Evolutionary conservation across 2,329 filamentous ascomycete genomes (phyloP).

Genomic region (Diplocarpon rosae): DNA sequence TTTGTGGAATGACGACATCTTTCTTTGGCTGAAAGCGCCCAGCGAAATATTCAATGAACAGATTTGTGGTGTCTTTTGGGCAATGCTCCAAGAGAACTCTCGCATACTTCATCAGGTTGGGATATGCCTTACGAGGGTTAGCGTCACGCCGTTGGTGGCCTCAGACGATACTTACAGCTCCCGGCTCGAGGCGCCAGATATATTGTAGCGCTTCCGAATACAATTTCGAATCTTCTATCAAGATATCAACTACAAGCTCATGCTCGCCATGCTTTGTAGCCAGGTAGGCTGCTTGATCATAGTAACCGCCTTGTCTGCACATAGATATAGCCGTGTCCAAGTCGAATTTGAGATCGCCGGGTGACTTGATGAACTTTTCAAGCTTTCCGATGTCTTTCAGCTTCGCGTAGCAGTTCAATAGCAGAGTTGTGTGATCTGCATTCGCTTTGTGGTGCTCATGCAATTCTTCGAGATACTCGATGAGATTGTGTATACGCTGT

Average conservation of each 20-base stretch:
- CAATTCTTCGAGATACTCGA: slow-evolving; percentile 91
- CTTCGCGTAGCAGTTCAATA: slow-evolving; percentile 96
- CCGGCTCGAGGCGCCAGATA: slow-evolving; percentile 77
- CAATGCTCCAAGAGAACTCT: slow-evolving; percentile 83
- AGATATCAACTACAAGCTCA: slow-evolving; percentile 85
- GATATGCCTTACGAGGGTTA: slow-evolving; percentile 51
- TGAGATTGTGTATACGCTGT: slow-evolving; percentile 92
- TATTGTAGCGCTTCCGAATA: slow-evolving; percentile 84
- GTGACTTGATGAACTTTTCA: slow-evolving; percentile 92
- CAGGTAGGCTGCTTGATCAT: slow-evolving; percentile 89
- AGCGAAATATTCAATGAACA: slow-evolving; percentile 94
- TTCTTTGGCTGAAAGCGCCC: slow-evolving; percentile 68
- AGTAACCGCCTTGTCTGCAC: slow-evolving; percentile 95
- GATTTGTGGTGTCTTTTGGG: slow-evolving; percentile 65
- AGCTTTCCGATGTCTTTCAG: slow-evolving; percentile 94
- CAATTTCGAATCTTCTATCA: slow-evolving; percentile 90
- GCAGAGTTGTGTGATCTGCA: slow-evolving; percentile 84
- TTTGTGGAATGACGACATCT: slow-evolving; percentile 32
- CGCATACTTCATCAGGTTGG: slow-evolving; percentile 90
- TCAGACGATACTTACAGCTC: slow-evolving; percentile 42
- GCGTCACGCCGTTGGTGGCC: not conserved
- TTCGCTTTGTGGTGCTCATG: slow-evolving; percentile 91
- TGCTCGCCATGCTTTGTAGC: slow-evolving; percentile 91
- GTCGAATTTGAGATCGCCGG: slow-evolving; percentile 90
- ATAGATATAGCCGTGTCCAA: slow-evolving; percentile 93